Evolutionary conservation across 345 rosid species (phyloP).

Genomic region (Rhodamnia rubescens): DNA sequence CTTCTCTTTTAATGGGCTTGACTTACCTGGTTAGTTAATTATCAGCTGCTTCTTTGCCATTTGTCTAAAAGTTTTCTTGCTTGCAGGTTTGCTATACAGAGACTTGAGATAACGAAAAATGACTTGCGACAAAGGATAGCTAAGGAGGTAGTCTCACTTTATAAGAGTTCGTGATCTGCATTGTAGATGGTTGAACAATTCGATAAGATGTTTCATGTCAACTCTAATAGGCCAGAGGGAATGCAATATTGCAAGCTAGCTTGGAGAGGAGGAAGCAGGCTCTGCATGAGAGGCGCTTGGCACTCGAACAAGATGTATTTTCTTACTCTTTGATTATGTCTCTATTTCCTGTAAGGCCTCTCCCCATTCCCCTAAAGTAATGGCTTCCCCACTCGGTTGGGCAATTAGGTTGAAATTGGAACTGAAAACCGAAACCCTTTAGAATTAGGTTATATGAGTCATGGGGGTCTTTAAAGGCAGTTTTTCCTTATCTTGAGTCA

Average conservation of each 20-base stretch:
- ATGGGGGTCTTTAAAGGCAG: neutral
- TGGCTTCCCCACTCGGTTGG: neutral
- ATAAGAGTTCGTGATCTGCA: neutral
- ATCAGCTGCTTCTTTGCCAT: neutral
- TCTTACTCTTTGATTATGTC: constrained; percentile 5
- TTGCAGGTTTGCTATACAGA: constrained; percentile 88
- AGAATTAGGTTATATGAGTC: neutral
- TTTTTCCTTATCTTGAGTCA: neutral
- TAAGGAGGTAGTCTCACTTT: constrained; percentile 61
- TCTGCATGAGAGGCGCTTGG: constrained; percentile 92
- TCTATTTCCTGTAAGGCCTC: neutral
- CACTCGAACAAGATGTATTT: constrained; percentile 95
- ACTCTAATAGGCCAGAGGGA: constrained; percentile 75
- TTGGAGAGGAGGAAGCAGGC: constrained; percentile 99
- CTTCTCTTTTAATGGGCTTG: neutral
- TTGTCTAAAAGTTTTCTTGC: neutral
- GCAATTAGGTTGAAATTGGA: neutral
- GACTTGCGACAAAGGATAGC: constrained; percentile 90
- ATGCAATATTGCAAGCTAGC: constrained; percentile 95
- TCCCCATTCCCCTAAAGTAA: neutral
- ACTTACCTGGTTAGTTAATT: neutral
- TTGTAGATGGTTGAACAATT: constrained; percentile 3
- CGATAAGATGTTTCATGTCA: constrained; percentile 8
- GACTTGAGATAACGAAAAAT: constrained; percentile 92
- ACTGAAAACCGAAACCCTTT: neutral